Conservation (phyloP, 192 early-diverging fungal species). For the Ambispora gerdemannii region DNA sequence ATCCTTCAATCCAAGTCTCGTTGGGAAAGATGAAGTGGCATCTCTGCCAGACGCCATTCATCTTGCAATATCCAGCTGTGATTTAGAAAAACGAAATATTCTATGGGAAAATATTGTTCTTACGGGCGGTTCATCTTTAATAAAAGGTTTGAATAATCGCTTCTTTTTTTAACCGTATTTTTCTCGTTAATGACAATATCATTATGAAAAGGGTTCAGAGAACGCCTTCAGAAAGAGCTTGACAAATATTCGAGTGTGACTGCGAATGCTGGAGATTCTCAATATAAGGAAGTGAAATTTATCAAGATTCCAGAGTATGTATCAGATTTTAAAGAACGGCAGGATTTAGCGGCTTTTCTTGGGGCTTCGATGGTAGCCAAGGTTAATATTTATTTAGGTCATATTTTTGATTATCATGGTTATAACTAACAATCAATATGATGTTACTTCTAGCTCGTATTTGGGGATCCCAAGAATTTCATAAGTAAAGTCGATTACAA, state of each 20-base stretch:
- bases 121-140: conserved; percentile 71
- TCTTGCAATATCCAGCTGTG: conserved; percentile 60
- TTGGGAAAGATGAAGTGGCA: conserved; percentile 35
- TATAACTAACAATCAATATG: background rate
- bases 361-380: conserved; percentile 87
- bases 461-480: conserved; percentile 66
- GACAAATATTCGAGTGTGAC: conserved; percentile 63
- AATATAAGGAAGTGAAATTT: conserved; percentile 80
- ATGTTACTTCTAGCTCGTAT: conserved; percentile 42
- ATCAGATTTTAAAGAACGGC: conserved; percentile 65
- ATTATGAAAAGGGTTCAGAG: conserved; percentile 53
- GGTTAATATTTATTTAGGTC: conserved; percentile 44
- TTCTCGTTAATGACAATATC: background rate
- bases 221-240: conserved; percentile 67
- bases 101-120: conserved; percentile 85
- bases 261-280: conserved; percentile 82
- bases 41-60: conserved; percentile 62
- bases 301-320: conserved; percentile 85
- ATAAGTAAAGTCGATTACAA: conserved; percentile 87
- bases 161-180: background rate
- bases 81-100: conserved; percentile 67
- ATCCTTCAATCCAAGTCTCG: conserved; percentile 64
- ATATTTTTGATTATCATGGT: background rate
- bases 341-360: conserved; percentile 68
- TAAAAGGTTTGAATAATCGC: conserved; percentile 32